These are phyloP conservation scores for Erysimum cheiranthoides DNA, from an alignment of 345 rosid genomes.

Conservation along the genomic window DNA sequence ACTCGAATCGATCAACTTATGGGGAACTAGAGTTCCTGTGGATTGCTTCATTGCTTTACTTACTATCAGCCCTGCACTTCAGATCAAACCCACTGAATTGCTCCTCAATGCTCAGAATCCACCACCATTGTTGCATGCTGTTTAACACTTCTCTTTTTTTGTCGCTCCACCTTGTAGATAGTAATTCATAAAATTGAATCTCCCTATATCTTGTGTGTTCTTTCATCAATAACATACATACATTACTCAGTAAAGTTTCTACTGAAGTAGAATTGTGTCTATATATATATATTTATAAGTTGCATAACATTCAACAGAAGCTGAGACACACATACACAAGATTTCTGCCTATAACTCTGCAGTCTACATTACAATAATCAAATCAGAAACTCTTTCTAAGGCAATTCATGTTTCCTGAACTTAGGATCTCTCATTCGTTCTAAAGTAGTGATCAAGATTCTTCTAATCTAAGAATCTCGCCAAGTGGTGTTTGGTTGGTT, in stretches of 20 bases:
- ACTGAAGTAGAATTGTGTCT: slow-evolving; percentile 9
- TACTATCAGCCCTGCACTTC: slow-evolving; percentile 68
- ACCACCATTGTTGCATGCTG: slow-evolving; percentile 56
- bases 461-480: slow-evolving; percentile 40
- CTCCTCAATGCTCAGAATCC: slow-evolving; percentile 50
- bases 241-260: slow-evolving; percentile 16
- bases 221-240: slow-evolving; percentile 9
- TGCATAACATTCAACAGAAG: slow-evolving; percentile 35
- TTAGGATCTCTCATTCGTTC: slow-evolving; percentile 22
- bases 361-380: slow-evolving; percentile 37
- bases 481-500: slow-evolving; percentile 26
- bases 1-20: slow-evolving; percentile 75
- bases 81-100: slow-evolving; percentile 59
- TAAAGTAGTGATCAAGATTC: slow-evolving; percentile 30
- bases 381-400: slow-evolving; percentile 33
- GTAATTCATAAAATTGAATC: slow-evolving; percentile 36
- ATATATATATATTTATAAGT: slow-evolving; percentile 37
- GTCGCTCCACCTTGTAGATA: slow-evolving; percentile 26
- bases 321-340: slow-evolving; percentile 33
- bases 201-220: neutral
- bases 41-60: slow-evolving; percentile 71
- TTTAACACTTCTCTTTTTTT: slow-evolving; percentile 6
- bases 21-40: slow-evolving; percentile 87
- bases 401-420: slow-evolving; percentile 12
- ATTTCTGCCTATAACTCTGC: slow-evolving; percentile 32